phyloP scores from a whole-genome alignment of 768 basidiomycete genomes.

The Mycena venus region DNA sequence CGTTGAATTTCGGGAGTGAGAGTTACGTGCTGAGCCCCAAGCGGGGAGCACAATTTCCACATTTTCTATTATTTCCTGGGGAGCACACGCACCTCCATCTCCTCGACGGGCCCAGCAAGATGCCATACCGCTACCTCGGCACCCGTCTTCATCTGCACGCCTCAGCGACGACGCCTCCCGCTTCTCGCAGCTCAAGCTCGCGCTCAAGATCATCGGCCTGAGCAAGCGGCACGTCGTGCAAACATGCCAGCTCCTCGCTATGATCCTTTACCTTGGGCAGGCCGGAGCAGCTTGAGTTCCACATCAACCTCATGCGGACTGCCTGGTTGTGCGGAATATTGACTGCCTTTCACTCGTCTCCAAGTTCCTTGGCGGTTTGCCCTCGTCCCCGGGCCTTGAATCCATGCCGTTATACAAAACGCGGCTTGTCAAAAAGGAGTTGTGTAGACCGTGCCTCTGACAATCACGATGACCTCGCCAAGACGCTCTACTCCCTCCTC shows the following conservation, averaged over 20 bases:
- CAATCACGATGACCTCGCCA: constrained; percentile 94
- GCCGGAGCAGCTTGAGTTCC: constrained; percentile 96
- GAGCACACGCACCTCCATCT: constrained; percentile 92
- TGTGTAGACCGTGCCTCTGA: constrained; percentile 97
- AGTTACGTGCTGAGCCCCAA: no score
- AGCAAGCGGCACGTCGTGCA: constrained; percentile 95
- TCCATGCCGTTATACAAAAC: constrained; percentile 90
- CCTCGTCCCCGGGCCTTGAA: constrained; percentile 77
- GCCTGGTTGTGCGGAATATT: constrained; percentile 90
- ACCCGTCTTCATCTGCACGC: constrained; percentile 57
- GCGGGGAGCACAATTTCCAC: constrained; percentile 96
- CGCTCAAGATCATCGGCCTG: constrained; percentile 90
- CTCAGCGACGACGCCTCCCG: constrained; percentile 87
- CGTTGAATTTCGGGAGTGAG: no score
- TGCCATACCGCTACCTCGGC: constrained; percentile 89
- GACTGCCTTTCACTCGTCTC: constrained; percentile 88
- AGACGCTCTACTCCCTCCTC: constrained; percentile 92
- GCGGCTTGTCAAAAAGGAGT: constrained; percentile 92
- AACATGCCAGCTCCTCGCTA: constrained; percentile 93
- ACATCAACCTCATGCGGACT: constrained; percentile 86
- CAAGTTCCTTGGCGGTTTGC: constrained; percentile 92
- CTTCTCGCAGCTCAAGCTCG: constrained; percentile 75
- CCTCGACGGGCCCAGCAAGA: constrained; percentile 81
- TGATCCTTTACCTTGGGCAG: constrained; percentile 97
- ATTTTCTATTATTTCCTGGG: constrained; percentile 94